These are phyloP conservation scores for Mucor plumbeus DNA, from an alignment of 371 early-diverging fungal genomes.

Conservation along the genomic window DNA sequence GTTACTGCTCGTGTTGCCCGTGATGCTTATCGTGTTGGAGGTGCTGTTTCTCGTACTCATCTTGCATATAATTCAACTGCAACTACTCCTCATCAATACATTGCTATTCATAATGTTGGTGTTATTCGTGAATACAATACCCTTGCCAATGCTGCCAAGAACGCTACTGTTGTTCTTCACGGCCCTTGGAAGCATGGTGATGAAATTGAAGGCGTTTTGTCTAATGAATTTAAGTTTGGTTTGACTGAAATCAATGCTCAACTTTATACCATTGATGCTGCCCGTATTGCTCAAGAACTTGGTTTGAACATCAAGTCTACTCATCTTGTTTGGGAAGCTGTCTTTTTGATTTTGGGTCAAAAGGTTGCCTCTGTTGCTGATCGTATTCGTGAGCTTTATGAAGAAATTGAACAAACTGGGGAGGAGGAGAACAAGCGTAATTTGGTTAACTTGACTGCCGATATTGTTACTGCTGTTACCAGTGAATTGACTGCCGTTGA, in stretches of 20 bases:
- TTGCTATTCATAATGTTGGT: slow-evolving; percentile 68
- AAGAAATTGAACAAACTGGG: slow-evolving; percentile 27
- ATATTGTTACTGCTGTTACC: slow-evolving; percentile 36
- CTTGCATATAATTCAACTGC: slow-evolving; percentile 44
- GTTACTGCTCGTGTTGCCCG: slow-evolving; percentile 48
- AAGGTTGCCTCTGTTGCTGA: slow-evolving; percentile 19
- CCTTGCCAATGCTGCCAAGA: slow-evolving; percentile 57
- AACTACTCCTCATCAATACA: slow-evolving; percentile 56
- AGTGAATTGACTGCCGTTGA: slow-evolving; percentile 44
- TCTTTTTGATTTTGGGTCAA: slow-evolving; percentile 55
- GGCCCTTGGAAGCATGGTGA: slow-evolving; percentile 69
- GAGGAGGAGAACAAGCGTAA: slow-evolving; percentile 34
- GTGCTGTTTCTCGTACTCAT: slow-evolving; percentile 63
- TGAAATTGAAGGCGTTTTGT: slow-evolving; percentile 71
- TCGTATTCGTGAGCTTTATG: slow-evolving; percentile 34
- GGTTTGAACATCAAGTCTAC: slow-evolving; percentile 58
- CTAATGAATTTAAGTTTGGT: slow-evolving; percentile 69
- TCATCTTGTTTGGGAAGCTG: slow-evolving; percentile 63
- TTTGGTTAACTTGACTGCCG: slow-evolving; percentile 25
- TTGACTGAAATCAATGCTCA: slow-evolving; percentile 64
- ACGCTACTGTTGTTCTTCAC: slow-evolving; percentile 69
- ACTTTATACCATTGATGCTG: slow-evolving; percentile 68
- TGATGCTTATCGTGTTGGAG: slow-evolving; percentile 65
- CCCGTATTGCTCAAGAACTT: slow-evolving; percentile 66
- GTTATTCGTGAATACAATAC: slow-evolving; percentile 69